Evolutionary conservation across 805 yeast genomes (phyloP), one percentile per base, ranked within the genome.

Genomic region (Yarrowia sp.): DNA sequence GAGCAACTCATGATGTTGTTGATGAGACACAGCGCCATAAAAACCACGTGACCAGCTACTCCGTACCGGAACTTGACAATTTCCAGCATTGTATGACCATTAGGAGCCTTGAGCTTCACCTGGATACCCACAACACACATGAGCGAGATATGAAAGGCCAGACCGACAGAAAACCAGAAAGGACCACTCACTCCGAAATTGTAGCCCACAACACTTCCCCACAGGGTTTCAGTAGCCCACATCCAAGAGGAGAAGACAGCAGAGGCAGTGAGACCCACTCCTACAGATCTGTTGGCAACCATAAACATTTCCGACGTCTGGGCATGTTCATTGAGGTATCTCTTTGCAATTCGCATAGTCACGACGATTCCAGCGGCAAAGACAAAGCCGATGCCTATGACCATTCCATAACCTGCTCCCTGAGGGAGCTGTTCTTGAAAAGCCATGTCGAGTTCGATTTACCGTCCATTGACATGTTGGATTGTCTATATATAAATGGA

Each of bases 381-480:
- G 18, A 86, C 86, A 45, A 86, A 82, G 47, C 96, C 96, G 42
- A 90, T 79, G 17, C 96, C 96, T 41, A 88, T 86, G 33, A 90
- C 88, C 66, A 90, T 85, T 35, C 88, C 96, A 70, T 90, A 90
- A 4, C 96, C 96, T 3, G 89, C 91, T 48, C 90, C 87, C 75
- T 66, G 68, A 32, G 62, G 62, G 7, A 55, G 62, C n/a, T 36
- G 18, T 4, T 51, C 33, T 1, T 10, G 1, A 7, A 10, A 6
- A 9, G 18, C 33, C 58, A 51, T 51, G 17, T 51, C 28, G 42
- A 31, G 4, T 42, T 18, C n/a, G 14, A 43, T 22, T n/a, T 36
- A 22, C 14, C 10, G 43, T 9, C n/a, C n/a, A 3, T 22, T 51
- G 58, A 14, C 58, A 36, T 36, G 4, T 14, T 35, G 41, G 8